Conservation (phyloP, 2,329 filamentous ascomycete species). For the Didymella segeticola region DNA sequence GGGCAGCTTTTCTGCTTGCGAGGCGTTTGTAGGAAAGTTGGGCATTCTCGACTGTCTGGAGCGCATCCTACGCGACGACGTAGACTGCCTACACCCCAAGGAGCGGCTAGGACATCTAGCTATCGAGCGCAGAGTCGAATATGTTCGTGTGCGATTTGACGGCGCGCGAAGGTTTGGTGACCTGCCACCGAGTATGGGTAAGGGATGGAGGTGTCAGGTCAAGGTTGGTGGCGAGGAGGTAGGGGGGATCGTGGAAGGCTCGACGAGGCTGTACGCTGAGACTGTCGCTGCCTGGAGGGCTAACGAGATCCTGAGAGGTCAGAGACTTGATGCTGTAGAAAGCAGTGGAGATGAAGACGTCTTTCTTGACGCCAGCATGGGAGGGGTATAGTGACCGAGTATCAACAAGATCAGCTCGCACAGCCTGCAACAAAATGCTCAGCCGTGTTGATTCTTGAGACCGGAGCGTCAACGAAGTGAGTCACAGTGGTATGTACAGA, state of each 20-base stretch:
- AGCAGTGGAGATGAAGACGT: constrained; percentile 18
- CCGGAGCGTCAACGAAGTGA: not conserved
- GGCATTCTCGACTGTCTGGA: constrained; percentile 71
- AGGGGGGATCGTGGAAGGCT: constrained; percentile 41
- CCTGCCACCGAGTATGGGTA: constrained; percentile 5
- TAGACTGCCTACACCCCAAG: constrained; percentile 69
- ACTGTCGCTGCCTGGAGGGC: constrained; percentile 48
- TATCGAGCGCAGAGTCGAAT: constrained; percentile 60
- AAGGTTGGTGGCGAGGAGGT: constrained; percentile 44
- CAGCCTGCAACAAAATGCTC: not conserved
- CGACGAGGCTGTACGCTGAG: constrained; percentile 48
- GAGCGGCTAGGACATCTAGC: constrained; percentile 70
- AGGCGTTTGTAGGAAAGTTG: constrained; percentile 64
- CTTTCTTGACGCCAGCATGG: constrained; percentile 9
- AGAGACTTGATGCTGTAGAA: not conserved
- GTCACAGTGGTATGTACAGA: not conserved
- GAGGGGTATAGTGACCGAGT: not conserved
- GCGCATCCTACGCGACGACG: constrained; percentile 60
- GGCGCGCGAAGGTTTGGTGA: constrained; percentile 1
- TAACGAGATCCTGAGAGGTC: constrained; percentile 29
- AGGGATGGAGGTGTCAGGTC: constrained; percentile 42
- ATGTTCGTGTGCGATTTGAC: constrained; percentile 46
- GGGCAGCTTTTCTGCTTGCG: constrained; percentile 55
- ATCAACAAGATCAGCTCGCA: too few relatives aligned
- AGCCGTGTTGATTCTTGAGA: not conserved